Evolutionary conservation across 106 monocot genomes (phyloP).

Genomic region (Acanthochlamys bracteata): DNA sequence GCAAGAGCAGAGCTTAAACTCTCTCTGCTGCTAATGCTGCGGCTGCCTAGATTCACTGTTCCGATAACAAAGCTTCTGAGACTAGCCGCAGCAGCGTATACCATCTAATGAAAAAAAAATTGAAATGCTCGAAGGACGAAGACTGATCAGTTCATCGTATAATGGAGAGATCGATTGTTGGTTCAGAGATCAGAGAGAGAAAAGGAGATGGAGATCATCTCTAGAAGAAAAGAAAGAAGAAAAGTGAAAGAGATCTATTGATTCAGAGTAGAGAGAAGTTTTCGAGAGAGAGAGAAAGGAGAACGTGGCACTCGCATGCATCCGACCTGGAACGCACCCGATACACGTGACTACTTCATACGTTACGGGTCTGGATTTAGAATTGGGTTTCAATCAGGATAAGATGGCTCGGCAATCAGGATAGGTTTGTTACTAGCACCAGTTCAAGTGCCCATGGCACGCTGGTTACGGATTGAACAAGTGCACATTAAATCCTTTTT

Average conservation of each 20-base stretch:
- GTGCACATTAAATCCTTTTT: too few species aligned
- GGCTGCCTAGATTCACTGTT: constrained; percentile 1
- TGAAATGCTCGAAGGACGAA: background rate
- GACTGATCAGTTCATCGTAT: background rate
- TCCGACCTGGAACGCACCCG: constrained; percentile 3
- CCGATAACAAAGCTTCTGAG: constrained; percentile 21
- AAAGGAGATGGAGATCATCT: background rate
- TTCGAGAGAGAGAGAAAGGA: background rate
- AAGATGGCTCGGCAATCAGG: too few species aligned
- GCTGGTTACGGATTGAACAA: too few species aligned
- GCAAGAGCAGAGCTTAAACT: too few species aligned
- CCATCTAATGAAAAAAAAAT: constrained; percentile 18
- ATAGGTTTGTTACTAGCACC: too few species aligned
- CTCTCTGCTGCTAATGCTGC: too few species aligned
- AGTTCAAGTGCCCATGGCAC: too few species aligned
- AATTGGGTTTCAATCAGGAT: too few species aligned
- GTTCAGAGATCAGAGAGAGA: background rate
- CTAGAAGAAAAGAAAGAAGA: background rate
- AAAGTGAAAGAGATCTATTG: background rate
- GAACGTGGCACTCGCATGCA: background rate
- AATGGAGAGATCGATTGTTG: background rate
- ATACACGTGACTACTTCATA: too few species aligned
- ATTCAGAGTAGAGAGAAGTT: background rate
- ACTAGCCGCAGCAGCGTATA: constrained; percentile 33
- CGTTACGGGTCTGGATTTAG: too few species aligned